phyloP scores from a whole-genome alignment of 441 rosid genomes.

The Populus tomentosa region DNA sequence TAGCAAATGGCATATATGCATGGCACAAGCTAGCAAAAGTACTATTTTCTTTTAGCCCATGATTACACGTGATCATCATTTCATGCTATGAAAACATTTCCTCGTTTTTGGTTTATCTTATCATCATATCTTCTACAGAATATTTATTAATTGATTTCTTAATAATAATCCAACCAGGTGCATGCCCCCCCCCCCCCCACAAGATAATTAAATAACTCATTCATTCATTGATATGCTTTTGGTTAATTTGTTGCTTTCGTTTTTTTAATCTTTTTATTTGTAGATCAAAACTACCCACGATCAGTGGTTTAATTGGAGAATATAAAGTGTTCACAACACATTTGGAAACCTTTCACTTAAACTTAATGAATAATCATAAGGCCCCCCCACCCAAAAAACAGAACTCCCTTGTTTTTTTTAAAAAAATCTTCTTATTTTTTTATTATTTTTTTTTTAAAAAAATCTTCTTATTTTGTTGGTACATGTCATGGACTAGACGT shows the following conservation, averaged over 20 bases:
- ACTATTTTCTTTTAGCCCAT: neutral
- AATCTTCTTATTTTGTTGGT: no score
- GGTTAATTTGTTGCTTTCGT: neutral
- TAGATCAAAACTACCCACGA: conserved; percentile 1
- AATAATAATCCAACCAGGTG: neutral
- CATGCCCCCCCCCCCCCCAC: neutral
- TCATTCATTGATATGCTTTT: neutral
- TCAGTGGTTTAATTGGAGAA: neutral
- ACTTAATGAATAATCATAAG: conserved; percentile 3
- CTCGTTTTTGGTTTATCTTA: neutral
- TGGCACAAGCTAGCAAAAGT: neutral
- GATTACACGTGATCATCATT: conserved; percentile 25
- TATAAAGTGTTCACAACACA: neutral
- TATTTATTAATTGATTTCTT: neutral
- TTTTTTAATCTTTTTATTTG: neutral
- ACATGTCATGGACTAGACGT: no score
- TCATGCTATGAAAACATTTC: neutral
- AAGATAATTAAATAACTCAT: neutral
- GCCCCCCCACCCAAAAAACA: neutral
- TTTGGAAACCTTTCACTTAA: neutral
- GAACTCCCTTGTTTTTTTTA: no score
- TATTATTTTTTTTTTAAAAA: no score
- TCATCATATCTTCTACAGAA: neutral
- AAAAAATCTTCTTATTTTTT: no score
- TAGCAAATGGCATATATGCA: neutral